Base-by-base conservation (phyloP, 306 rosid genomes). In the Begonia masoniana region DNA sequence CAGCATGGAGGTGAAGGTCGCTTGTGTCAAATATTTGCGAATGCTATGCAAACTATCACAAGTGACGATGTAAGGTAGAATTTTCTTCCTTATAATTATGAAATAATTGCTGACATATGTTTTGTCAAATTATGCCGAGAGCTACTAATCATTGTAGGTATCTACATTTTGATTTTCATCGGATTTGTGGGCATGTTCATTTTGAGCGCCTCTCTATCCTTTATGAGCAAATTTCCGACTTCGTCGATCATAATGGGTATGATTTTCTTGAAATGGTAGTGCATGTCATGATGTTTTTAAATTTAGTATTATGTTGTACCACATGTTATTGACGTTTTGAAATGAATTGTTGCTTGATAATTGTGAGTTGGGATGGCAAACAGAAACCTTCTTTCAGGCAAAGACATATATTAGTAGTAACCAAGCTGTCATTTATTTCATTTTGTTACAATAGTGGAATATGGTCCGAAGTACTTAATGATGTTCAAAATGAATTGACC, bases 1-100 rank as follows among this genome's bases (percentile, higher is more conserved):
- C 78, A 89, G 96, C 92, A 83, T 58, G 99, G 99, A 69, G 99
- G 88, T 69, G 99, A 91, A 76, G 99, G 99, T 47, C 81, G 75
- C 62, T 62, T 91, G 58, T 68, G 83, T 68, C 86, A 82, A 68
- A 78, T 77, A 60, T 91, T 81, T 72, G 81, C 75, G 51, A 56
- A n/a, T 67, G 78, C 84, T 52, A 59, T 75, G 82, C 92, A 83
- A 72, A 76, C 68, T 58, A 62, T 83, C 55, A 55, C 58, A 41
- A 64, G 92, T 63, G 85, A 86, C 57, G 96, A 91, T 71, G 86
- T 86, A 69, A 83, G 99, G 99, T 91, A 79, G 58, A 69, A 60
- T 35, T 67, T 71, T 68, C 72, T 75, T 71, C 52, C 70, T n/a
- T 56, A 46, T 58, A 50, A 64, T 13, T 10, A 17, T 26, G 58